phyloP scores from a whole-genome alignment of 2,329 filamentous ascomycete genomes.

The Dactylellina parvicollis region DNA sequence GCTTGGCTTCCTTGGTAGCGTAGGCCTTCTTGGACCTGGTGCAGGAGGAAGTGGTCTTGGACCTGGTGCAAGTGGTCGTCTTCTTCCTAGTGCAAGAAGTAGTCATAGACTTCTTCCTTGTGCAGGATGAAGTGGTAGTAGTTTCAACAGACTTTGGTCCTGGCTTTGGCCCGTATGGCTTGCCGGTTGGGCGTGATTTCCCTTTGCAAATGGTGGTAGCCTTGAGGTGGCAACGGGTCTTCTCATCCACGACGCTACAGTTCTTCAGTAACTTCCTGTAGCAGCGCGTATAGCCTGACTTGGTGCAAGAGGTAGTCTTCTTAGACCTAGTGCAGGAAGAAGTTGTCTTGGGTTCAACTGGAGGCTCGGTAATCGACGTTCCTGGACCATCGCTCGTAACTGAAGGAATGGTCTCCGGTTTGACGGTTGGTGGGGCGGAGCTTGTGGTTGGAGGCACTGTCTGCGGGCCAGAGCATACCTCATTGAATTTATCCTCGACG shows the following conservation, averaged over 20 bases:
- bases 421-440: too few relatives aligned
- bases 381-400: too few relatives aligned
- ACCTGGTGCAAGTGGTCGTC: background rate
- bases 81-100: background rate
- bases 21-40: constrained; percentile 3
- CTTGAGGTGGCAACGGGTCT: background rate
- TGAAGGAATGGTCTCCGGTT: too few relatives aligned
- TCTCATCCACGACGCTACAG: background rate
- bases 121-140: too few relatives aligned
- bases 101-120: too few relatives aligned
- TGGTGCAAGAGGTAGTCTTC: background rate
- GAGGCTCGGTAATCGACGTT: too few relatives aligned
- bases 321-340: constrained; percentile 1
- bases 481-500: background rate
- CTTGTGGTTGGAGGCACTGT: too few relatives aligned
- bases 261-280: background rate
- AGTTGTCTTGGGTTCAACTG: background rate
- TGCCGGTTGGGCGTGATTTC: background rate
- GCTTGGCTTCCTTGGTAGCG: background rate
- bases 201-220: background rate
- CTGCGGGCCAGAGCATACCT: background rate
- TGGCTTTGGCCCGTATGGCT: background rate
- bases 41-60: constrained; percentile 1
- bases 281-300: too few relatives aligned
- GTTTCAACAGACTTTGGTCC: background rate